Conservation (phyloP, 75 land plant genomes). For the Adiantum capillusveneris region DNA sequence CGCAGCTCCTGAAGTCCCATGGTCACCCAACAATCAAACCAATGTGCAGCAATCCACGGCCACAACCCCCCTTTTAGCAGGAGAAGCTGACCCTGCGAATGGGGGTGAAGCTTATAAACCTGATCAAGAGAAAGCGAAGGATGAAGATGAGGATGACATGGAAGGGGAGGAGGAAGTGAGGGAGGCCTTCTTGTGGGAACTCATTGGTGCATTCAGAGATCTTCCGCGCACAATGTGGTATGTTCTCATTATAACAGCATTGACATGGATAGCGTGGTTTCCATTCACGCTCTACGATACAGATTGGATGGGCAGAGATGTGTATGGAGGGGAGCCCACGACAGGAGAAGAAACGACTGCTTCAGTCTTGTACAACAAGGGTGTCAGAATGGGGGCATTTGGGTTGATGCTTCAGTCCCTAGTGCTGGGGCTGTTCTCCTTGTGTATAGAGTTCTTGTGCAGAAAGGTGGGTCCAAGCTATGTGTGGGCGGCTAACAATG, state of each 20-base stretch:
- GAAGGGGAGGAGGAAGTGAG: conserved; percentile 28
- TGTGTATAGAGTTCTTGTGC: conserved; percentile 70
- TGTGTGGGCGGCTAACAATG: conserved; percentile 76
- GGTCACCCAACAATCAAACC: conserved; percentile 14
- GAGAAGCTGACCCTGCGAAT: no score
- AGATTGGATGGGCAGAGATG: conserved; percentile 98
- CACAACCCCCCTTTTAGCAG: conserved; percentile 1
- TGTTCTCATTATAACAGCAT: conserved; percentile 59
- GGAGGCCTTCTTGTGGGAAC: conserved; percentile 85
- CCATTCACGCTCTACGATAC: conserved; percentile 92
- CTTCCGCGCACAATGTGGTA: conserved; percentile 73
- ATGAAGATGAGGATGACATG: conserved; percentile 11
- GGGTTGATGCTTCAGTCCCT: conserved; percentile 87
- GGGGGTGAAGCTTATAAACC: no score
- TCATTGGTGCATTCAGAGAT: conserved; percentile 60
- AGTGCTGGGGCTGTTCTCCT: conserved; percentile 71
- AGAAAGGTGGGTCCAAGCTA: conserved; percentile 68
- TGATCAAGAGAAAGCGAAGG: neutral
- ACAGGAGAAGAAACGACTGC: conserved; percentile 14
- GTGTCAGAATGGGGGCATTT: conserved; percentile 85
- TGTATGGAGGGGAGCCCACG: conserved; percentile 66
- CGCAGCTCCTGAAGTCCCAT: conserved; percentile 59
- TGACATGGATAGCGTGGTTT: conserved; percentile 98
- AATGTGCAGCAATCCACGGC: conserved; percentile 8
- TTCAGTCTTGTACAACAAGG: conserved; percentile 36